phyloP scores from a whole-genome alignment of 2,329 filamentous ascomycete genomes.

The Penicillium sp. region DNA sequence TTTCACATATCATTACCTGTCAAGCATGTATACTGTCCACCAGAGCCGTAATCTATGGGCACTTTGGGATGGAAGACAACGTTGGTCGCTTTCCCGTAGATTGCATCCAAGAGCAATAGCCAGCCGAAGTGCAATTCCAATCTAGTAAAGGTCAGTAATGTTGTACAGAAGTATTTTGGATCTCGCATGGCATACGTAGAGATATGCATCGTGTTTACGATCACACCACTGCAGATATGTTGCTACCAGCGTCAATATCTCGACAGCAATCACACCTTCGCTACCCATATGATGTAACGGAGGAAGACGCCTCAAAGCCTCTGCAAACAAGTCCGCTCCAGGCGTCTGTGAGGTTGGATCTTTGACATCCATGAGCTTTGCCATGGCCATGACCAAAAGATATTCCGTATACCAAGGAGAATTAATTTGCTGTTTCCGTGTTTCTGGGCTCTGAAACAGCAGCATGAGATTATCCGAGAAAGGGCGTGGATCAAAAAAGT shows the following conservation, averaged over 20 bases:
- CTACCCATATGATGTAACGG: conserved; percentile 17
- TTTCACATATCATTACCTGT: conserved; percentile 11
- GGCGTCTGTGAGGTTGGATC: conserved; percentile 18
- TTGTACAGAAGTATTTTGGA: too few species aligned
- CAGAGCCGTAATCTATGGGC: conserved; percentile 23
- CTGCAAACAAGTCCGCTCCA: conserved; percentile 18
- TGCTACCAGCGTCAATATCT: conserved; percentile 19
- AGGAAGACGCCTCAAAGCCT: conserved; percentile 19
- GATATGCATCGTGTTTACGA: conserved; percentile 22
- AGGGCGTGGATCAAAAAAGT: conserved; percentile 23
- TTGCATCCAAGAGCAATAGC: conserved; percentile 23
- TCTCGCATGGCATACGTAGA: conserved; percentile 12
- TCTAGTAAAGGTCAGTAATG: conserved; percentile 6
- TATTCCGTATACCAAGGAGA: conserved; percentile 24
- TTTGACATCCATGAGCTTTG: conserved; percentile 24
- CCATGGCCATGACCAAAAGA: conserved; percentile 27
- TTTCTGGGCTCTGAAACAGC: conserved; percentile 16
- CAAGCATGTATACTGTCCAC: conserved; percentile 28
- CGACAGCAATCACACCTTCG: conserved; percentile 17
- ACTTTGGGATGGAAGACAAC: conserved; percentile 21
- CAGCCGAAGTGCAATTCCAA: conserved; percentile 20
- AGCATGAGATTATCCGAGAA: conserved; percentile 21
- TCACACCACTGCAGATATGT: conserved; percentile 26
- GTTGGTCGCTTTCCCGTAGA: conserved; percentile 15
- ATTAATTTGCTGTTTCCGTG: conserved; percentile 11